Conservation (phyloP, 306 rosid genomes). For the Dalbergia cochinchinensis region DNA sequence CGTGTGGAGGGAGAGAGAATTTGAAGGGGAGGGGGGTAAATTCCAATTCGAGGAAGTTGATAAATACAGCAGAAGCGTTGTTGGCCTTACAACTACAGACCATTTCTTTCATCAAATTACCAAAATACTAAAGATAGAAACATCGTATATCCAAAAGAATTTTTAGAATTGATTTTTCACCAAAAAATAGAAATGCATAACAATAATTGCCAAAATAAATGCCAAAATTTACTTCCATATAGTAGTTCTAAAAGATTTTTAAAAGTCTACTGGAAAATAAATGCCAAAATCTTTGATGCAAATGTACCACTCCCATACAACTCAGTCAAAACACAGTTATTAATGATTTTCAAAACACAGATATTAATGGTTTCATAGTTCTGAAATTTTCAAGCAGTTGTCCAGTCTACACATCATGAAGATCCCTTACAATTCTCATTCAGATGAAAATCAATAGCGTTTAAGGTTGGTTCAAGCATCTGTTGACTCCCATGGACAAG, state of each 20-base stretch:
- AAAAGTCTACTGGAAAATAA: neutral
- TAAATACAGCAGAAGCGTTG: neutral
- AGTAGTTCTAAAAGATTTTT: neutral
- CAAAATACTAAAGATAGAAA: too few species aligned
- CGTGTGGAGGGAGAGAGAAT: too few species aligned
- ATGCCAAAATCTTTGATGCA: neutral
- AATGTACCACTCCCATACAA: neutral
- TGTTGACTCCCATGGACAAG: neutral
- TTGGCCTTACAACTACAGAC: too few species aligned
- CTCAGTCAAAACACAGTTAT: constrained; percentile 1
- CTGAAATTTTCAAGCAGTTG: neutral
- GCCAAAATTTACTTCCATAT: neutral
- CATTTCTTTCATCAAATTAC: too few species aligned
- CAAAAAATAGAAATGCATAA: neutral
- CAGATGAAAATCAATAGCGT: neutral
- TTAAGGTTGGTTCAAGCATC: neutral
- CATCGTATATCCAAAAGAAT: neutral
- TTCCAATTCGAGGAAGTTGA: neutral
- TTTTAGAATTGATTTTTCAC: neutral
- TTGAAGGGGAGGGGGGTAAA: too few species aligned
- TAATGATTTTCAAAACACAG: neutral
- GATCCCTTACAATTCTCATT: neutral
- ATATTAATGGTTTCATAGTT: neutral
- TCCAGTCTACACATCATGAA: neutral
- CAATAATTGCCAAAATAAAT: neutral